Percentiles rank a stretch among this genome's conserved stretches.
Evolutionary conservation across 2,329 filamentous ascomycete genomes (phyloP).

Genomic region (Nothophaeocryptopus gaeumannii): DNA sequence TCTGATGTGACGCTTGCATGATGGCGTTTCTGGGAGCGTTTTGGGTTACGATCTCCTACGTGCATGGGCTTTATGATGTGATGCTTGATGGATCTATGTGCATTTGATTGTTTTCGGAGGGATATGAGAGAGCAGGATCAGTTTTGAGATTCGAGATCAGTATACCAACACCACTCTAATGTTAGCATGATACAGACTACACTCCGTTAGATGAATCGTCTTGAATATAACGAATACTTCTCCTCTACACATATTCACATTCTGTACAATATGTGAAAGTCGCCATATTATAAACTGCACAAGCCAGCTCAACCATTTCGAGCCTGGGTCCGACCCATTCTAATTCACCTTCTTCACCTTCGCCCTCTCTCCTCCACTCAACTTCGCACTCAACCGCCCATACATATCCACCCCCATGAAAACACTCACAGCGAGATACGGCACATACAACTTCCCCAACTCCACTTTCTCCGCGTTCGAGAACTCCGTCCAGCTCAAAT

Average conservation of each 20-base stretch:
- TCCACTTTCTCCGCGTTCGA: slow-evolving; percentile 47
- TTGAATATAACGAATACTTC: no score
- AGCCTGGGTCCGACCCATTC: background rate
- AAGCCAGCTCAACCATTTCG: background rate
- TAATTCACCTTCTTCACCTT: slow-evolving; percentile 12
- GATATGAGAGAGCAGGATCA: no score
- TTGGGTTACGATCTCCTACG: background rate
- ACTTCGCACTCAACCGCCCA: slow-evolving; percentile 4
- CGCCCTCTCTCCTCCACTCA: background rate
- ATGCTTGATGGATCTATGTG: no score
- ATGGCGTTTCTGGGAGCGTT: background rate
- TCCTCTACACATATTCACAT: no score
- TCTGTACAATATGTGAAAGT: no score
- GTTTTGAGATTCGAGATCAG: no score
- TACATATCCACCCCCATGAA: slow-evolving; percentile 47
- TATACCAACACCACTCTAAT: no score
- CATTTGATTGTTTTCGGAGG: no score
- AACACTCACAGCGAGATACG: slow-evolving; percentile 56
- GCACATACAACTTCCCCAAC: slow-evolving; percentile 54
- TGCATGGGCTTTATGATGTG: no score
- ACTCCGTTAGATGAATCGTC: no score
- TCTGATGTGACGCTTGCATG: background rate
- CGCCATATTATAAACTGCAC: background rate
- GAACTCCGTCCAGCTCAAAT: slow-evolving; percentile 54
- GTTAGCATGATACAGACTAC: no score